Evolutionary conservation across 345 rosid species (phyloP).

Genomic region (Conringia planisiliqua): DNA sequence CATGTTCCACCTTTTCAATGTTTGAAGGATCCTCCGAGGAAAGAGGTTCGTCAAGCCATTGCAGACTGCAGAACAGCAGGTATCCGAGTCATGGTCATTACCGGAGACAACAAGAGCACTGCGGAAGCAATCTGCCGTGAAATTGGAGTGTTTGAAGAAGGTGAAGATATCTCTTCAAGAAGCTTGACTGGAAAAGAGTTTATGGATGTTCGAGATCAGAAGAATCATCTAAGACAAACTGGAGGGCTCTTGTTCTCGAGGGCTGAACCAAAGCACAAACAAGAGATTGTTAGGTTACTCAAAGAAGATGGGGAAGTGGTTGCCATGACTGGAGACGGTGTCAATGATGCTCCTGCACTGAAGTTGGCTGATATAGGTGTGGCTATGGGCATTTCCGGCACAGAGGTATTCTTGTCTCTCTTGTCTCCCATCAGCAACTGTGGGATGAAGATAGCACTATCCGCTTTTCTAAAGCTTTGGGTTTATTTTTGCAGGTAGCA

Average conservation of each 20-base stretch:
- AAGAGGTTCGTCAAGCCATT: constrained; percentile 86
- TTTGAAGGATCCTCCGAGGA: constrained; percentile 88
- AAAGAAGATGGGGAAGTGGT: constrained; percentile 99
- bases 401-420: constrained; percentile 59
- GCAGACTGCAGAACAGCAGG: constrained; percentile 96
- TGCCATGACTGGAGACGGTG: constrained; percentile 99
- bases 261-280: constrained; percentile 98
- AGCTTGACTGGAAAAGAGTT: constrained; percentile 76
- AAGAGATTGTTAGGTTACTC: constrained; percentile 94
- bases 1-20: constrained; percentile 8
- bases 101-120: constrained; percentile 90
- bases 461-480: neutral
- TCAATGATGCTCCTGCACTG: constrained; percentile 96
- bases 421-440: neutral
- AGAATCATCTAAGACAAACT: constrained; percentile 53
- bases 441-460: neutral
- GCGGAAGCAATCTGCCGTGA: constrained; percentile 94
- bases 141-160: constrained; percentile 73
- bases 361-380: constrained; percentile 98
- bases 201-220: constrained; percentile 39
- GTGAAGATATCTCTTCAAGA: constrained; percentile 53
- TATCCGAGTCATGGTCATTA: constrained; percentile 92
- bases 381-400: constrained; percentile 97
- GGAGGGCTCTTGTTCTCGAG: constrained; percentile 90
- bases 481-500: constrained; percentile 59